Percentiles rank a stretch among this genome's conserved stretches.
These are phyloP conservation scores for Colletotrichum spinosum DNA, from an alignment of 2,329 filamentous ascomycete genomes.

Conservation along the genomic window DNA sequence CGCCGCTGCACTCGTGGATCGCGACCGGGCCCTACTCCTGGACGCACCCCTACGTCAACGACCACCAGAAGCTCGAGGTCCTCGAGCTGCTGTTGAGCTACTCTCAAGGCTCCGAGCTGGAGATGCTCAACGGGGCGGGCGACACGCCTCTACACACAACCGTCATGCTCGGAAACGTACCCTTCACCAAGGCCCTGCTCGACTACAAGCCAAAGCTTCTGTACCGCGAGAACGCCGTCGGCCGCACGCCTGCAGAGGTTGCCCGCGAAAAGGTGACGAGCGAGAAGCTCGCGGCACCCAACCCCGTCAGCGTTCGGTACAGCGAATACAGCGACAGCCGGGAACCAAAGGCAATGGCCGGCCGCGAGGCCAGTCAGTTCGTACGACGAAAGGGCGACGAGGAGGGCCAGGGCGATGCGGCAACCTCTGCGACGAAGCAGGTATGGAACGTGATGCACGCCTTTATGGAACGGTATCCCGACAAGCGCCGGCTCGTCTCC, in stretches of 20 bases:
- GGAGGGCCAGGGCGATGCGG: neutral
- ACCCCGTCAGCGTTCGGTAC: slow-evolving; percentile 18
- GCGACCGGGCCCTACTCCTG: slow-evolving; percentile 24
- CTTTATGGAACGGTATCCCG: slow-evolving; percentile 43
- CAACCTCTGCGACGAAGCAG: slow-evolving; percentile 6
- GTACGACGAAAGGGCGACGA: slow-evolving; percentile 13
- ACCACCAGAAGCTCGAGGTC: slow-evolving; percentile 52
- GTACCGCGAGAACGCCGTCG: slow-evolving; percentile 80
- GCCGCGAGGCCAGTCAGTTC: slow-evolving; percentile 25
- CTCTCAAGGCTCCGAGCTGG: slow-evolving; percentile 66
- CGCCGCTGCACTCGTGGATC: slow-evolving; percentile 75
- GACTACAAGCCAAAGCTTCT: slow-evolving; percentile 69
- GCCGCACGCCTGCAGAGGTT: slow-evolving; percentile 77
- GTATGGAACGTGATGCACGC: slow-evolving; percentile 43
- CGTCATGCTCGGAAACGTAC: slow-evolving; percentile 52
- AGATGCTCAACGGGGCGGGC: slow-evolving; percentile 72
- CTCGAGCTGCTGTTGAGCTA: slow-evolving; percentile 64
- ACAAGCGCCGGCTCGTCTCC: slow-evolving; percentile 62
- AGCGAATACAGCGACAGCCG: slow-evolving; percentile 13
- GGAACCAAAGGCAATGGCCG: slow-evolving; percentile 19
- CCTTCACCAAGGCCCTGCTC: slow-evolving; percentile 60
- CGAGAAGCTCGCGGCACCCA: slow-evolving; percentile 46
- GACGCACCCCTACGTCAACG: slow-evolving; percentile 40
- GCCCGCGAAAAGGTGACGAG: slow-evolving; percentile 66
- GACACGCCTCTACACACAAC: slow-evolving; percentile 74